Evolutionary conservation across 371 early-diverging fungal species (phyloP), one percentile per base, ranked within the genome.

Genomic region (Dinochytrium kinnereticum): DNA sequence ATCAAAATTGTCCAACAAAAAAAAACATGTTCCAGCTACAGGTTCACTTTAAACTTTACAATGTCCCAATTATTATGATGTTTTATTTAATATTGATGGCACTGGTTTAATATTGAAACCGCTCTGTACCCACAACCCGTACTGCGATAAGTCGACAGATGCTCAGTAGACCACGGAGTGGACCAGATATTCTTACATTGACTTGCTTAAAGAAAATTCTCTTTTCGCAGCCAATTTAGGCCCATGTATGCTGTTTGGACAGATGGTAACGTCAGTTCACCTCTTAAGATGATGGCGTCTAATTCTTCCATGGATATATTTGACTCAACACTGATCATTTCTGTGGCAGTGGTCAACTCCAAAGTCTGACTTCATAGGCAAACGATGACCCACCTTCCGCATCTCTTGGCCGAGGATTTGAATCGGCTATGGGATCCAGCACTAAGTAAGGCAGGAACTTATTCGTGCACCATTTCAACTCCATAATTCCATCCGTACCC

Each of bases 361-460:
- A 59, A 55, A 30, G 28, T 5, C 3, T 51, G 28, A 30, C 28
- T 26, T 40, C 5, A 44, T 13, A 21, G 2, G 44, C 26, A 57
- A 51, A 55, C 31, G 33, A 59, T 51, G 2, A 10, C 51, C 28
- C 66, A 83, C 83, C 91, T 80, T 91, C 91, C 15, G 80, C 83
- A 68, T 91, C 91, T 10, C 89, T 79, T 59, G 59, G 64, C 31
- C 68, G 55, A 0, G 90, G 90, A 37, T 75, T 69, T n/a, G 72
- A 65, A 65, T 91, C 90, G 1, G 44, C 2, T 3, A 74, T 70
- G 19, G 90, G 88, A 76, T 91, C 82, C 19, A 91, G 40, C 44
- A 85, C 87, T 3, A 91, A 79, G 74, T 81, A 90, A 1, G 90
- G 90, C 15, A 88, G 78, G 74, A 91, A 91, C 33, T 85, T 74